These are phyloP conservation scores for Solanum etuberosum DNA, from an alignment of 257 asterid species.

Conservation along the genomic window DNA sequence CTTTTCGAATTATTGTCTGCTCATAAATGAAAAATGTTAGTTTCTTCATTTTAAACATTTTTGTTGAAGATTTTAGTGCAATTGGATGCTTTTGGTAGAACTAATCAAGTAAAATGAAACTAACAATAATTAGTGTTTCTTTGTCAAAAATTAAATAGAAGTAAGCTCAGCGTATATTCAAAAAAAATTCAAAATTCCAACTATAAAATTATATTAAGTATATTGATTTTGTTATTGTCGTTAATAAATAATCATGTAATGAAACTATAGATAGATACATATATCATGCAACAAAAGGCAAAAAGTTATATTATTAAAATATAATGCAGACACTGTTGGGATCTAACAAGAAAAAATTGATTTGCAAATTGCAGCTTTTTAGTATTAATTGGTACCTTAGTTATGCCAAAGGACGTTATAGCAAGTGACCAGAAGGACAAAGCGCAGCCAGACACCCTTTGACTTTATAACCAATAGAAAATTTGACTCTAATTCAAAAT, in stretches of 20 bases:
- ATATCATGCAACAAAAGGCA: not conserved
- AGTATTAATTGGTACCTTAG: not conserved
- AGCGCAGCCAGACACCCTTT: not conserved
- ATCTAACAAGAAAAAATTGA: not conserved
- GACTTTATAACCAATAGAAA: not conserved
- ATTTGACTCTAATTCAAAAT: not conserved
- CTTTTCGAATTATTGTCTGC: not conserved
- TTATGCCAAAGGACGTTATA: not conserved
- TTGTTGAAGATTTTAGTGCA: not conserved
- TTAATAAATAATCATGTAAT: too few species aligned
- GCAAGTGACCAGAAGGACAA: not conserved
- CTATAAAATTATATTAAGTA: too few species aligned
- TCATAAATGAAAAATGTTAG: not conserved
- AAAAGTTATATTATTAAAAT: not conserved
- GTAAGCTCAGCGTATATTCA: not conserved
- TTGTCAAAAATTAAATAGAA: not conserved
- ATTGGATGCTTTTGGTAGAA: not conserved
- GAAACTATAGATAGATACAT: not conserved
- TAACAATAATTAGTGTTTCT: not conserved
- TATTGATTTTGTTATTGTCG: too few species aligned
- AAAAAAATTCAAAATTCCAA: too few species aligned
- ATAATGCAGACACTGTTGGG: not conserved
- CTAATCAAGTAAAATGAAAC: not conserved
- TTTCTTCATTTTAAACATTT: not conserved
- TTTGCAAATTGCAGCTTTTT: not conserved